Evolutionary conservation across 2,329 filamentous ascomycete species (phyloP).

Genomic region (Phyllachora maydis): DNA sequence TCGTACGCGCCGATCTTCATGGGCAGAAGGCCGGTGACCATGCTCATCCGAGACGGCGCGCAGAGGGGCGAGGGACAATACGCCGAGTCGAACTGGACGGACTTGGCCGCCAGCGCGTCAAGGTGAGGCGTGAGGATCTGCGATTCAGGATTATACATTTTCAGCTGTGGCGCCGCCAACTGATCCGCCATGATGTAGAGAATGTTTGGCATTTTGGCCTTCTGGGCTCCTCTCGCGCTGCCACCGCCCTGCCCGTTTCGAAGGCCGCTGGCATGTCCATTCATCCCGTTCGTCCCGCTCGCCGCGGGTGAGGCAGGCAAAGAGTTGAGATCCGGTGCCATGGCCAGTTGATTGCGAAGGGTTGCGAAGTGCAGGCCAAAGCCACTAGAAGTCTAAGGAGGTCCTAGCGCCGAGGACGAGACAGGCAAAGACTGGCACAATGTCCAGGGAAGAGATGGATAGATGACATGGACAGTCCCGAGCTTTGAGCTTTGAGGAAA

Average conservation of each 20-base stretch:
- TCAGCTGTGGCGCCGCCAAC: slow-evolving; percentile 72
- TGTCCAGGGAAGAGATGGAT: too few species aligned
- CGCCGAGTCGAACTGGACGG: slow-evolving; percentile 81
- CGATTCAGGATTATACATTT: slow-evolving; percentile 76
- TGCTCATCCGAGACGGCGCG: slow-evolving; percentile 79
- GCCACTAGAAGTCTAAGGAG: slow-evolving; percentile 1
- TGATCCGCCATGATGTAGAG: slow-evolving; percentile 96
- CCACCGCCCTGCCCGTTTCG: slow-evolving; percentile 5
- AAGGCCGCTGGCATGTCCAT: slow-evolving; percentile 1
- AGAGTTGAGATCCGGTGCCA: slow-evolving; percentile 60
- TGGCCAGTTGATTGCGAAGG: slow-evolving; percentile 10
- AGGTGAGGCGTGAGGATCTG: slow-evolving; percentile 87
- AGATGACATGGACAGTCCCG: too few species aligned
- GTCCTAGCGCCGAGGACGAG: background rate
- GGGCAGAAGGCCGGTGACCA: slow-evolving; percentile 81
- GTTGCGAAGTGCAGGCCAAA: slow-evolving; percentile 1
- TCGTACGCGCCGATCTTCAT: slow-evolving; percentile 86
- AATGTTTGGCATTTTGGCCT: slow-evolving; percentile 44
- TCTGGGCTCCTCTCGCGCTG: slow-evolving; percentile 2
- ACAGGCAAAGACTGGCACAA: too few species aligned
- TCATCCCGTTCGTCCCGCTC: too few species aligned
- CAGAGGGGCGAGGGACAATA: slow-evolving; percentile 91
- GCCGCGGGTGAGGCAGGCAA: slow-evolving; percentile 32
- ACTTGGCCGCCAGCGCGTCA: slow-evolving; percentile 58
- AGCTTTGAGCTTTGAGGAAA: too few species aligned